Conservation (phyloP, 2,329 filamentous ascomycete species). For the Calonectria pseudoturangicola region DNA sequence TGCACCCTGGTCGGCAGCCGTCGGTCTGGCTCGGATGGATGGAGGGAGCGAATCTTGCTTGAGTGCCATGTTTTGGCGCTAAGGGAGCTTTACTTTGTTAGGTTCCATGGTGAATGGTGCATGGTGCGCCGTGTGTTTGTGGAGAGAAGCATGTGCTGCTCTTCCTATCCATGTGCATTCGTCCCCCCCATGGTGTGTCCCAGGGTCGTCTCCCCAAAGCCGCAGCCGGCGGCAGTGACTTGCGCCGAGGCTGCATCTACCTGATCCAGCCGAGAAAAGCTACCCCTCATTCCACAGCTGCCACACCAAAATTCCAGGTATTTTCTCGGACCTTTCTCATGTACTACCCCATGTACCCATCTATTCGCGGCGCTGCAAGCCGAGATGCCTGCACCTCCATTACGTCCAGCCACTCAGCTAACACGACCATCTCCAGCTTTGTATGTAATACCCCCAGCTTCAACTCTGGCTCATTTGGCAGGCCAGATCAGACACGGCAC, state of each 20-base stretch:
- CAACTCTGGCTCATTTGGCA: neutral
- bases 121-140: constrained; percentile 3
- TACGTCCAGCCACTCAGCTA: constrained; percentile 1
- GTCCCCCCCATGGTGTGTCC: neutral
- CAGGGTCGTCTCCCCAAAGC: no score
- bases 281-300: neutral
- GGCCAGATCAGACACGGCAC: constrained; percentile 7
- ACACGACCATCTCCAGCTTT: constrained; percentile 2
- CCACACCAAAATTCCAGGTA: neutral
- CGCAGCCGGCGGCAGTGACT: constrained; percentile 30
- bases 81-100: constrained; percentile 2
- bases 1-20: constrained; percentile 56
- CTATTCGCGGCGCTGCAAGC: neutral
- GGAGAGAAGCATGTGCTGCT: constrained; percentile 23
- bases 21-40: constrained; percentile 60
- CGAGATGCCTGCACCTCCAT: neutral
- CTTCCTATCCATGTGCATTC: constrained; percentile 1
- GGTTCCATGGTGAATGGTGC: constrained; percentile 5
- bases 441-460: neutral
- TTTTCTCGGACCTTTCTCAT: constrained; percentile 22
- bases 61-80: constrained; percentile 11
- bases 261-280: constrained; percentile 17
- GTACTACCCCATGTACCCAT: constrained; percentile 3
- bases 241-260: neutral
- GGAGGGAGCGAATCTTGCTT: constrained; percentile 19